Percentiles rank a stretch among this genome's conserved stretches.
Evolutionary conservation across 2,329 filamentous ascomycete species (phyloP).

Genomic region (Chrysoporthe cubensis): DNA sequence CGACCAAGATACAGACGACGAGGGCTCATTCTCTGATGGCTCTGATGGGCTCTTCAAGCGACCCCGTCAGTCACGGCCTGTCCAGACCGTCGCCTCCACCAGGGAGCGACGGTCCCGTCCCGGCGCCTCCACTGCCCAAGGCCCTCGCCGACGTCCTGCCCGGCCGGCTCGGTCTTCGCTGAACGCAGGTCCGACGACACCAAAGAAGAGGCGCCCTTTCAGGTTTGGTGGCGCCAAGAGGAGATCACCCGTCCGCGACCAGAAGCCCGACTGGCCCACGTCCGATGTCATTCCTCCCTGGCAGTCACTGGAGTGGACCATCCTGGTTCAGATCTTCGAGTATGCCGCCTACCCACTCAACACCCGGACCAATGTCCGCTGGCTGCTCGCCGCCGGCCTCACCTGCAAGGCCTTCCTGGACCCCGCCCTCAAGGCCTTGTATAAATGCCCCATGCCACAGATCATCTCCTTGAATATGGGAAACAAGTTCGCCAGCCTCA

Average conservation of each 20-base stretch:
- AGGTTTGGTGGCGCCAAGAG: constrained; percentile 17
- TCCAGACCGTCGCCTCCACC: constrained; percentile 23
- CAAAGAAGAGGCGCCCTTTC: constrained; percentile 15
- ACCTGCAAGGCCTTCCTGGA: constrained; percentile 70
- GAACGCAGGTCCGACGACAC: neutral
- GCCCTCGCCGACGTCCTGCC: constrained; percentile 8
- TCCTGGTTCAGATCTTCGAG: constrained; percentile 71
- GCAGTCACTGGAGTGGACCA: constrained; percentile 51
- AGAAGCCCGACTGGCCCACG: constrained; percentile 24
- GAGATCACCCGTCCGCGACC: constrained; percentile 10
- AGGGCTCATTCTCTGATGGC: constrained; percentile 1
- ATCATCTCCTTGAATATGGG: constrained; percentile 51
- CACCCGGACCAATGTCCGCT: constrained; percentile 49
- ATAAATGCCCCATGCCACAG: constrained; percentile 62
- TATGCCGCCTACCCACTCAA: constrained; percentile 66
- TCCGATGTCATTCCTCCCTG: constrained; percentile 36
- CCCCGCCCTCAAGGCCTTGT: constrained; percentile 74
- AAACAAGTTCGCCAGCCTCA: constrained; percentile 51
- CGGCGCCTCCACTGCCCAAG: constrained; percentile 5
- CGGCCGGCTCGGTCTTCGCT: constrained; percentile 1
- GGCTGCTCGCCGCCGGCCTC: constrained; percentile 67
- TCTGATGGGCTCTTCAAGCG: constrained; percentile 9
- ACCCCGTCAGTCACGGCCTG: constrained; percentile 19
- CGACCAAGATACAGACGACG: neutral
- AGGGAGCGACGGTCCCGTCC: constrained; percentile 15